A percentile compares a stretch with the other conserved stretches of the same genome.
These are phyloP conservation scores for Malassezia globosa DNA, from an alignment of 1,284 basidiomycete species.

Conservation along the genomic window DNA sequence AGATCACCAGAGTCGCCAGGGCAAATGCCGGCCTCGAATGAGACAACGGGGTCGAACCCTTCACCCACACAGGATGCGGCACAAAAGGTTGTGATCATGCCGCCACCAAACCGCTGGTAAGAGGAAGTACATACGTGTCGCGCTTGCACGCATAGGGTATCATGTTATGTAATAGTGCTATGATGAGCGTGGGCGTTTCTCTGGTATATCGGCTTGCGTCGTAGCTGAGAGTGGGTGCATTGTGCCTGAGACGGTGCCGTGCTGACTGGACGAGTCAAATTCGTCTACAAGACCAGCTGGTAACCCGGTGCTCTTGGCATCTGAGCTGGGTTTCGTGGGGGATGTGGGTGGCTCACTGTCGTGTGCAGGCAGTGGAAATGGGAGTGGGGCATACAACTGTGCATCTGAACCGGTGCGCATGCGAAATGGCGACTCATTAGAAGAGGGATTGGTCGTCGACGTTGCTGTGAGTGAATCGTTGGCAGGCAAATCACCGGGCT, in stretches of 20 bases:
- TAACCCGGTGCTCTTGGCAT: conserved; percentile 6
- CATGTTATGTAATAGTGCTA: too few relatives aligned
- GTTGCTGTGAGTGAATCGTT: neutral
- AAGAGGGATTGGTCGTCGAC: too few relatives aligned
- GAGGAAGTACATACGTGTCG: too few relatives aligned
- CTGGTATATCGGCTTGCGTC: neutral
- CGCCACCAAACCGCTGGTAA: too few relatives aligned
- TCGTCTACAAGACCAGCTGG: conserved; percentile 18
- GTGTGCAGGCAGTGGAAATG: conserved; percentile 2
- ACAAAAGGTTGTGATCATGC: too few relatives aligned
- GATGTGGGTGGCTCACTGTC: neutral
- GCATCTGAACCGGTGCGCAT: neutral
- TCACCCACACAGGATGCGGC: too few relatives aligned
- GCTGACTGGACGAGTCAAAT: conserved; percentile 11
- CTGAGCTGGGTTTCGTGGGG: too few relatives aligned
- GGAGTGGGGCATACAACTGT: conserved; percentile 9
- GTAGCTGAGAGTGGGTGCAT: conserved; percentile 12
- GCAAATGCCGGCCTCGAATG: too few relatives aligned
- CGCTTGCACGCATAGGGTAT: too few relatives aligned
- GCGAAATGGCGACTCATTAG: neutral
- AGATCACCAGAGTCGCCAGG: neutral
- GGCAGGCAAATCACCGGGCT: neutral
- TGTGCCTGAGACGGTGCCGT: conserved; percentile 4
- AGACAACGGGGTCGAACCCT: too few relatives aligned
- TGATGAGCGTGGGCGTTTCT: neutral